Conservation (phyloP, 1,139 yeast genomes). For the Arxiozyma bovina region DNA sequence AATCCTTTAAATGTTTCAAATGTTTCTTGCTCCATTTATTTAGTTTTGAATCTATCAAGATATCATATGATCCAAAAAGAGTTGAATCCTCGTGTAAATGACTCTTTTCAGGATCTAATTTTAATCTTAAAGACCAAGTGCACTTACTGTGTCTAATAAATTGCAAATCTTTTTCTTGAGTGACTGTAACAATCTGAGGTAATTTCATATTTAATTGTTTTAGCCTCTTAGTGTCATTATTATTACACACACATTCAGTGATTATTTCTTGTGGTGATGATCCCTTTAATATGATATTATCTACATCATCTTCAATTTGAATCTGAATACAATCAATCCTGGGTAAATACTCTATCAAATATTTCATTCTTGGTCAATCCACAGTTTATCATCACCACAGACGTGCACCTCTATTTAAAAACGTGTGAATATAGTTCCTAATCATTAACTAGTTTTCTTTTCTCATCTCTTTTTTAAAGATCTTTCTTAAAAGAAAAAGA, state of each 20-base stretch:
- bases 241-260: not conserved
- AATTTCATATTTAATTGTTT: not conserved
- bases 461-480: too few species aligned
- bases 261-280: not conserved
- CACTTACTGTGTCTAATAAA: not conserved
- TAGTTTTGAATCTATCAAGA: not conserved
- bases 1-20: not conserved
- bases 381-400: not conserved
- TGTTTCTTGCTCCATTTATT: slow-evolving; percentile 16
- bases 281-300: slow-evolving; percentile 3
- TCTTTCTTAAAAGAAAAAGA: too few species aligned
- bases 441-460: too few species aligned
- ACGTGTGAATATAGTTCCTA: too few species aligned
- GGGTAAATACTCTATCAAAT: slow-evolving; percentile 12
- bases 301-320: slow-evolving; percentile 8
- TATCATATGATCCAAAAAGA: not conserved
- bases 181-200: not conserved
- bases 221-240: too few species aligned
- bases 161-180: not conserved
- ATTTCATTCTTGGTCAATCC: slow-evolving; percentile 2
- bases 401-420: too few species aligned
- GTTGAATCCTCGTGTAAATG: not conserved
- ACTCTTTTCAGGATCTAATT: not conserved
- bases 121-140: slow-evolving; percentile 2
- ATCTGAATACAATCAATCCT: slow-evolving; percentile 14